Evolutionary conservation across 179 eudicot genomes (phyloP).

Genomic region (Beta lomatogona): DNA sequence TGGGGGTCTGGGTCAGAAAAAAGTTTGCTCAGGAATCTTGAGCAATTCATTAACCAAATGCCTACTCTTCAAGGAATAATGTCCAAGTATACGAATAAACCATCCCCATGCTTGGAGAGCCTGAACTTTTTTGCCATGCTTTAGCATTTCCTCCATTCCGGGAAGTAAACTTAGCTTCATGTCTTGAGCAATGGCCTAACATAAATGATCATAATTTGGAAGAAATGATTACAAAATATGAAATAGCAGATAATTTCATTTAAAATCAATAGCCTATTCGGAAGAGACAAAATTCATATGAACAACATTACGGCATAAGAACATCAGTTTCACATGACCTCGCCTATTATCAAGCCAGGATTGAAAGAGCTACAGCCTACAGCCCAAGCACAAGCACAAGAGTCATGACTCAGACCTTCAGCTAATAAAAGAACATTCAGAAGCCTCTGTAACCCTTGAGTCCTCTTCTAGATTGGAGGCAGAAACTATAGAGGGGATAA

Average conservation of each 20-base stretch:
- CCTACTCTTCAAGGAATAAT: conserved; percentile 57
- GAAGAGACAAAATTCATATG: not conserved
- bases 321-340: not conserved
- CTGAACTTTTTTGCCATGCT: conserved; percentile 65
- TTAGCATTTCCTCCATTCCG: conserved; percentile 57
- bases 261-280: not conserved
- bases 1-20: conserved; percentile 75
- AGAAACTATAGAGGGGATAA: not conserved
- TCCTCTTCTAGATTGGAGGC: not conserved
- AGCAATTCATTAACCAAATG: conserved; percentile 79
- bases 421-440: not conserved
- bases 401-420: not conserved
- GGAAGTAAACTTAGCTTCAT: conserved; percentile 63
- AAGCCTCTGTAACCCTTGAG: not conserved
- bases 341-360: too few species aligned
- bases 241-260: not conserved
- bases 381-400: too few species aligned
- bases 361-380: not conserved
- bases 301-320: not conserved
- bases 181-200: conserved; percentile 61
- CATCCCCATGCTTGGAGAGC: conserved; percentile 88
- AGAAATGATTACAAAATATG: not conserved
- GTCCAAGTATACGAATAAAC: conserved; percentile 73
- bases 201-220: not conserved
- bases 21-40: conserved; percentile 70